These are phyloP conservation scores for Polychaeton citri DNA, from an alignment of 2,329 filamentous ascomycete genomes.

Conservation along the genomic window DNA sequence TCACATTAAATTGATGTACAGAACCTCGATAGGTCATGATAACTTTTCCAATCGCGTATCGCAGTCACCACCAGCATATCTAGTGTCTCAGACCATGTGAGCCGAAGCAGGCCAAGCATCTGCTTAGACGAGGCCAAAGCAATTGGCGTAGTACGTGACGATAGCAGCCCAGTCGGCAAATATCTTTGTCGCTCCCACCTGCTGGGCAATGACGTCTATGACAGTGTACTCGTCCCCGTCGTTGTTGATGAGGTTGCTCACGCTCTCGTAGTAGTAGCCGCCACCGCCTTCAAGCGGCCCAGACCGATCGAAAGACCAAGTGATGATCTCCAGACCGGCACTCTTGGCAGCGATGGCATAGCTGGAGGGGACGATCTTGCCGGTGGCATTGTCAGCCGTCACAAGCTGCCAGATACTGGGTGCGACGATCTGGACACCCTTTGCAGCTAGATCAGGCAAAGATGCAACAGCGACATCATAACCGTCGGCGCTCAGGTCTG, in stretches of 20 bases:
- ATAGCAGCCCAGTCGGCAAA: constrained; percentile 60
- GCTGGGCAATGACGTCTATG: constrained; percentile 48
- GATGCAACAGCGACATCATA: constrained; percentile 43
- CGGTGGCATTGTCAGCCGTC: constrained; percentile 29
- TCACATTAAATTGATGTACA: too few species aligned
- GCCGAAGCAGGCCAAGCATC: neutral
- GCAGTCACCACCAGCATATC: too few species aligned
- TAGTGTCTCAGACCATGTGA: too few species aligned
- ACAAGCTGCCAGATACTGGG: constrained; percentile 53
- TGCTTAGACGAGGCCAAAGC: constrained; percentile 34
- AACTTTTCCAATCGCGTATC: too few species aligned
- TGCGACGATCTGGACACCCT: constrained; percentile 49
- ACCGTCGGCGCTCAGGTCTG: constrained; percentile 35
- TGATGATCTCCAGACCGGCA: constrained; percentile 50
- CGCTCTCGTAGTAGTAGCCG: constrained; percentile 42
- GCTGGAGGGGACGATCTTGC: constrained; percentile 46
- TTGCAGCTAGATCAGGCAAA: constrained; percentile 41
- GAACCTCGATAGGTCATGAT: too few species aligned
- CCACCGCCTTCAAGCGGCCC: constrained; percentile 40
- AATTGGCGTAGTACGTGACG: constrained; percentile 59
- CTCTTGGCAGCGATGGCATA: constrained; percentile 50
- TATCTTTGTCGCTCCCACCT: constrained; percentile 48
- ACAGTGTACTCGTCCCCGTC: constrained; percentile 56
- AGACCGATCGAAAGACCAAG: constrained; percentile 57
- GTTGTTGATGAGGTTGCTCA: constrained; percentile 41